These are phyloP conservation scores for Colletotrichum theobromicola DNA, from an alignment of 2,329 filamentous ascomycete genomes.

Conservation along the genomic window DNA sequence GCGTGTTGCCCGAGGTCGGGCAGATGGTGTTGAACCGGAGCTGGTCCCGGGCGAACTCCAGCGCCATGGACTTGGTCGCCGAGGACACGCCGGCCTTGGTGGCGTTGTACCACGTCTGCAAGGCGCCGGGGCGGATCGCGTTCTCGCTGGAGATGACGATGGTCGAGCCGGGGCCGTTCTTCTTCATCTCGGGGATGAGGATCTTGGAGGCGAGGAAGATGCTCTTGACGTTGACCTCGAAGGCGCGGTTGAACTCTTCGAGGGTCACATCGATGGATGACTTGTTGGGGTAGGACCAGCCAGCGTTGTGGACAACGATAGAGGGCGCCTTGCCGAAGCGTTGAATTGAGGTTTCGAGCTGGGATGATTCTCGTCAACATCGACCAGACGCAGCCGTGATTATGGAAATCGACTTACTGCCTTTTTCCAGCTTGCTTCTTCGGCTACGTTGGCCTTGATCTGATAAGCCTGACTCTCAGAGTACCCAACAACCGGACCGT, in stretches of 20 bases:
- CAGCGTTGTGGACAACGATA: not conserved
- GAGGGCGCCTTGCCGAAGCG: not conserved
- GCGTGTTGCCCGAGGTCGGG: conserved; percentile 8
- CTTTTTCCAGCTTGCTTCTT: not conserved
- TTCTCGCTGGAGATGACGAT: conserved; percentile 4
- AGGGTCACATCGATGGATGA: not conserved
- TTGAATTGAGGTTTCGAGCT: not conserved
- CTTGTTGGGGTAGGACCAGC: not conserved
- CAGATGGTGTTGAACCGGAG: conserved; percentile 8
- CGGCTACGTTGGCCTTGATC: not conserved
- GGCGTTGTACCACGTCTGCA: conserved; percentile 15
- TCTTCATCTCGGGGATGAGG: conserved; percentile 8
- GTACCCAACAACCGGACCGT: not conserved
- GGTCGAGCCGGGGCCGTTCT: conserved; percentile 6
- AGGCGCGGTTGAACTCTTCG: conserved; percentile 1
- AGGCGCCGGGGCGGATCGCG: not conserved
- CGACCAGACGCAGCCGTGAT: not conserved
- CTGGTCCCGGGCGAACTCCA: conserved; percentile 11
- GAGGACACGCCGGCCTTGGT: conserved; percentile 4
- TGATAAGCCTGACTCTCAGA: not conserved
- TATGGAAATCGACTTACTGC: not conserved
- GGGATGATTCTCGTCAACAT: not conserved
- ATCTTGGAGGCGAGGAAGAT: conserved; percentile 6
- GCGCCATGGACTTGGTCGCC: conserved; percentile 12
- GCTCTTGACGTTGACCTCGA: conserved; percentile 17